Evolutionary conservation across 768 basidiomycete species (phyloP).

Genomic region (Leccinum boreale): DNA sequence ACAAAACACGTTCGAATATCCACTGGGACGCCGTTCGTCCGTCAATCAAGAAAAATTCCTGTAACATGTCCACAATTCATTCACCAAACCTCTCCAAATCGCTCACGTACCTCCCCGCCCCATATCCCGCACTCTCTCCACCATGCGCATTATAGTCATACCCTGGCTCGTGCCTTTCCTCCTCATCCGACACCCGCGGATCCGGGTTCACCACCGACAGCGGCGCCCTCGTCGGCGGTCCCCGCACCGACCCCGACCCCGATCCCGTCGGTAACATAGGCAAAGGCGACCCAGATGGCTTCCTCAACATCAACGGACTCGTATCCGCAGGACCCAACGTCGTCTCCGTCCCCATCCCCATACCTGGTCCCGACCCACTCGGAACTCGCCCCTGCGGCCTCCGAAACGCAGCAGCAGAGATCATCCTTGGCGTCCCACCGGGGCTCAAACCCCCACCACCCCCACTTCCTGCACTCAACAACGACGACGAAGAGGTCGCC

Average conservation of each 20-base stretch:
- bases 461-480: constrained; percentile 23
- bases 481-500: constrained; percentile 33
- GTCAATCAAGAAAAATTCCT: background rate
- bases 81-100: constrained; percentile 35
- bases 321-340: constrained; percentile 35
- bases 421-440: constrained; percentile 48
- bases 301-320: constrained; percentile 47
- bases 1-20: background rate
- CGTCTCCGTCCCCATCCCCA: background rate
- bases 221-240: constrained; percentile 8
- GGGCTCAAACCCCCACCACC: constrained; percentile 17
- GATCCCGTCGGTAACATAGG: constrained; percentile 21
- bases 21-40: background rate
- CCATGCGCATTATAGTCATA: constrained; percentile 57
- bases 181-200: constrained; percentile 27
- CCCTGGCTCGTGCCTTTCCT: constrained; percentile 23
- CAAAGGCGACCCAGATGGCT: constrained; percentile 35
- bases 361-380: constrained; percentile 15
- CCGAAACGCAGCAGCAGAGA: constrained; percentile 74
- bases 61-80: background rate
- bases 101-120: constrained; percentile 44
- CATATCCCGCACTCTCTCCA: constrained; percentile 35
- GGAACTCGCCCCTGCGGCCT: constrained; percentile 41
- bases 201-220: constrained; percentile 31
- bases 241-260: constrained; percentile 10